A percentile compares a stretch with the other conserved stretches of the same genome.
Evolutionary conservation across 2,329 filamentous ascomycete genomes (phyloP).

Genomic region (Fusarium musae): DNA sequence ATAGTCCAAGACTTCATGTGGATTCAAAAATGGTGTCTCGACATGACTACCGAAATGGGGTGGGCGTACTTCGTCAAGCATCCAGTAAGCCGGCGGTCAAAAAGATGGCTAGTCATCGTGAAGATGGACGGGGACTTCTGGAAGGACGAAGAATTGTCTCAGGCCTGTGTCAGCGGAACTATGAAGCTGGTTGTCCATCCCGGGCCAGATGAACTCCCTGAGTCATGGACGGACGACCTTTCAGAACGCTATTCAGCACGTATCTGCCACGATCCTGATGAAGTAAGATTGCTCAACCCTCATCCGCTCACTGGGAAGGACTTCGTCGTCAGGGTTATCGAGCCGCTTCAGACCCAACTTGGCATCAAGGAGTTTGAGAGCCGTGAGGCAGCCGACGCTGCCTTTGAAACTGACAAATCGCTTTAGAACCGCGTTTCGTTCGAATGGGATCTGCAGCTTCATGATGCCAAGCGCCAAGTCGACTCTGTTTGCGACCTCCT

Average conservation of each 20-base stretch:
- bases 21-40: neutral
- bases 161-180: neutral
- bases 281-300: neutral
- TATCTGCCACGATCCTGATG: neutral
- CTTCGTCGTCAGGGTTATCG: rapidly evolving
- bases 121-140: neutral
- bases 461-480: neutral
- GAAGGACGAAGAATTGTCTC: neutral
- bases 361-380: neutral
- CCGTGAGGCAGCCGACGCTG: neutral
- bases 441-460: neutral
- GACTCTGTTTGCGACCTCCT: neutral
- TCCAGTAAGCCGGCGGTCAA: rapidly evolving
- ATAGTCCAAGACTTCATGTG: neutral
- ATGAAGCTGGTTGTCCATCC: neutral
- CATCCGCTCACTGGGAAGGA: neutral
- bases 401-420: neutral
- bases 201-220: neutral
- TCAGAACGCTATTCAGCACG: neutral
- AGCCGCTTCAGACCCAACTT: too few species aligned
- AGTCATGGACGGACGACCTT: neutral
- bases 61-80: neutral
- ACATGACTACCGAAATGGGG: neutral
- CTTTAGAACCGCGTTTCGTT: neutral
- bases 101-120: neutral